phyloP scores from a whole-genome alignment of 2,329 filamentous ascomycete genomes.

The Fusarium veterinarium region DNA sequence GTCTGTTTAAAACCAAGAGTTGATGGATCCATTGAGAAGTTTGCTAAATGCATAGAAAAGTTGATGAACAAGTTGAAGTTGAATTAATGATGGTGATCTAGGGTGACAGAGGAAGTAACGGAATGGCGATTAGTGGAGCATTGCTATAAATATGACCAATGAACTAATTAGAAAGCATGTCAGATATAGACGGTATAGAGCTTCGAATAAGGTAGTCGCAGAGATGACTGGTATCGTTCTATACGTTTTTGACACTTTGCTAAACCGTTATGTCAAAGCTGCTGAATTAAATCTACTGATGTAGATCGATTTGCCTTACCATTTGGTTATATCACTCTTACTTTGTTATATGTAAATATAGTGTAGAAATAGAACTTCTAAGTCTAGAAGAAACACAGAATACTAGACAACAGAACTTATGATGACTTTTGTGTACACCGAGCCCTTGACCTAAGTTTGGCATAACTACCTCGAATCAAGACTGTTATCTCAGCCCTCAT shows the following conservation, averaged over 20 bases:
- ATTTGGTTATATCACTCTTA: not conserved
- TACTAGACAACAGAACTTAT: not conserved
- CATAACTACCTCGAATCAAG: not conserved
- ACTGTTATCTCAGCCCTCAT: not conserved
- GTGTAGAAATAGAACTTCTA: not conserved
- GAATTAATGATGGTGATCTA: not conserved
- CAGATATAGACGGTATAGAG: not conserved
- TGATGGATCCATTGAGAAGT: not conserved
- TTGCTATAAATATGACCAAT: slow-evolving; percentile 51
- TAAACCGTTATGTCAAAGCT: not conserved
- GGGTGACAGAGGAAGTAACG: not conserved
- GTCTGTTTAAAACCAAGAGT: not conserved
- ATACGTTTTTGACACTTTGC: not conserved
- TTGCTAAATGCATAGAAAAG: not conserved
- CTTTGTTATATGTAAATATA: too few relatives aligned
- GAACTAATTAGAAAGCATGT: not conserved
- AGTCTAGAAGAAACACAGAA: not conserved
- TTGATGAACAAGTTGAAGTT: not conserved
- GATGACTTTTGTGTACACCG: not conserved
- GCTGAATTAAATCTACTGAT: not conserved
- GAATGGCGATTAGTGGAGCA: slow-evolving; percentile 22
- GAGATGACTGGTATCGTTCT: not conserved
- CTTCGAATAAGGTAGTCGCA: not conserved
- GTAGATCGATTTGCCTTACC: not conserved
- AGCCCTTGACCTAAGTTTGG: too few relatives aligned